Percentiles rank a stretch among this genome's conserved stretches.
These are phyloP conservation scores for Cenchrus purpureus DNA, from an alignment of 176 grass and related monocot species.

Conservation along the genomic window DNA sequence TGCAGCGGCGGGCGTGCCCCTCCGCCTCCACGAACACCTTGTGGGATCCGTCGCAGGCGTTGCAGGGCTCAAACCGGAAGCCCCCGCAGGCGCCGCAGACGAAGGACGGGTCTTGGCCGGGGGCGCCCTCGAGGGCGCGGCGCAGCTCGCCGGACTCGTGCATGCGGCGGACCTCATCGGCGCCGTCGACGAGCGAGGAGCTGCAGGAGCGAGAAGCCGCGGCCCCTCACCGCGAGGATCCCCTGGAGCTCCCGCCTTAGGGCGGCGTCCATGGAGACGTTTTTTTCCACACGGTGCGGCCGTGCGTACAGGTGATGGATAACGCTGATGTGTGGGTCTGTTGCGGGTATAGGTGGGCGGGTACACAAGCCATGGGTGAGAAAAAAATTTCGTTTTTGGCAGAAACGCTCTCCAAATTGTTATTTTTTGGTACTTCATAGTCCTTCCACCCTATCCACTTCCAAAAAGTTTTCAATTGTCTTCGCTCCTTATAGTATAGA, in stretches of 20 bases:
- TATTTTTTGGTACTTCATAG: too few species aligned
- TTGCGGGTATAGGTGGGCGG: too few species aligned
- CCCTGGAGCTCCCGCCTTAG: conserved; percentile 57
- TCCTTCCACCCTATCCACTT: too few species aligned
- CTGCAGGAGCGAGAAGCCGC: conserved; percentile 52
- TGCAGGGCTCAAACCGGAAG: conserved; percentile 46
- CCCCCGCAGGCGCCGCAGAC: conserved; percentile 57
- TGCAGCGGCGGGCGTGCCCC: conserved; percentile 30
- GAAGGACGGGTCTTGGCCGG: conserved; percentile 50
- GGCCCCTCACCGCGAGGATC: conserved; percentile 38
- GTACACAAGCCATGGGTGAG: too few species aligned
- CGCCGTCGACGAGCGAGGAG: conserved; percentile 61
- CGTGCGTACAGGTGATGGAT: too few species aligned
- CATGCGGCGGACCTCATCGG: conserved; percentile 62
- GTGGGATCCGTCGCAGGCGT: conserved; percentile 45
- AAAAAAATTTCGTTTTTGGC: too few species aligned
- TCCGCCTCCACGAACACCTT: conserved; percentile 52
- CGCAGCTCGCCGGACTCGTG: conserved; percentile 58
- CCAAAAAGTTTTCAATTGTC: too few species aligned
- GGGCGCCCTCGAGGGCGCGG: conserved; percentile 41
- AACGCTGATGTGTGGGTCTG: too few species aligned
- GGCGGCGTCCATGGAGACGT: conserved; percentile 69
- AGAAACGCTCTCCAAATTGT: too few species aligned
- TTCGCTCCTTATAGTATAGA: too few species aligned
- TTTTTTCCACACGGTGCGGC: too few species aligned